Evolutionary conservation across 495 filamentous ascomycete genomes (phyloP).

Genomic region (Amniculicola lignicola): DNA sequence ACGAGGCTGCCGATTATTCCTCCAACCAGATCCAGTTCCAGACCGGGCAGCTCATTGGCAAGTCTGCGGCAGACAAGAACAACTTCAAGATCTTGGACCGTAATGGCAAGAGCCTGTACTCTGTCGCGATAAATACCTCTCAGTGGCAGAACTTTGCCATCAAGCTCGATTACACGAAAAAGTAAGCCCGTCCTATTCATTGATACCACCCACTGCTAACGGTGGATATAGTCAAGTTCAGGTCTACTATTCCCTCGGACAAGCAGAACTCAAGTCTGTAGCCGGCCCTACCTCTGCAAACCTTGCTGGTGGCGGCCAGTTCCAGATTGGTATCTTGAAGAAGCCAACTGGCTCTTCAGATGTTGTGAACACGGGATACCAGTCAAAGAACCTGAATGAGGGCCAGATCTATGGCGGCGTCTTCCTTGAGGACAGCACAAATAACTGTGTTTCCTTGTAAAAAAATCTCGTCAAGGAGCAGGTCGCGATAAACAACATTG

Average conservation of each 20-base stretch:
- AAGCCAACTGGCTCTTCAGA: conserved; percentile 32
- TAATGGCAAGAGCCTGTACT: conserved; percentile 23
- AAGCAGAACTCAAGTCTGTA: conserved; percentile 25
- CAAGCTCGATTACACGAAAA: conserved; percentile 30
- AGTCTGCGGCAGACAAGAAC: conserved; percentile 28
- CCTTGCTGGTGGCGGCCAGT: conserved; percentile 28
- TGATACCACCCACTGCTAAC: background rate
- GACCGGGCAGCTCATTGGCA: conserved; percentile 29
- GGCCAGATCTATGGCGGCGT: conserved; percentile 32
- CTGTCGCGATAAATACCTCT: conserved; percentile 24
- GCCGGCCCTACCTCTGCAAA: conserved; percentile 11
- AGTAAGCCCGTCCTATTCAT: conserved; percentile 5
- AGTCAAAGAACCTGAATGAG: conserved; percentile 31
- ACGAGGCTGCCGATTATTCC: conserved; percentile 34
- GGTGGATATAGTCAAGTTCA: conserved; percentile 16
- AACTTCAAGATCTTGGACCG: conserved; percentile 34
- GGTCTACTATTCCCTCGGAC: conserved; percentile 31
- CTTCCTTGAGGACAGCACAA: conserved; percentile 32
- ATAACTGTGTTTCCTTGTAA: conserved; percentile 27
- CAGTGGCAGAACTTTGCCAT: conserved; percentile 34
- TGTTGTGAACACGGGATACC: conserved; percentile 34
- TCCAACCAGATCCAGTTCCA: conserved; percentile 32
- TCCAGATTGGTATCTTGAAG: conserved; percentile 33
- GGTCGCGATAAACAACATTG: background rate
- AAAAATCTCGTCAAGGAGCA: background rate